Conservation (phyloP, 2,329 filamentous ascomycete species). For the Xylariaceae sp. region DNA sequence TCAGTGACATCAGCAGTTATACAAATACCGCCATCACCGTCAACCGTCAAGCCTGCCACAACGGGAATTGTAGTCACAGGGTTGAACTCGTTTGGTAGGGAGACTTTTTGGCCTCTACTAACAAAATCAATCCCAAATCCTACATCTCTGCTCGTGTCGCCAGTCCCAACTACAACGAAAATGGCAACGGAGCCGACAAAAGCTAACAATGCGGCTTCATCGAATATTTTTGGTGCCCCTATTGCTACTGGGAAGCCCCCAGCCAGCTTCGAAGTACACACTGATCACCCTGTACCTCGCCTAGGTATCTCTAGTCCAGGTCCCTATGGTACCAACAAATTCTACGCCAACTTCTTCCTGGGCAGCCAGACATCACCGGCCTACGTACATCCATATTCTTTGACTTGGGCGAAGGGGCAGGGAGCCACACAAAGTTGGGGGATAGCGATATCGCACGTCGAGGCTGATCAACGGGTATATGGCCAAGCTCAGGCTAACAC, state of each 20-base stretch:
- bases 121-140: conserved; percentile 35
- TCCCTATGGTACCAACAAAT: conserved; percentile 72
- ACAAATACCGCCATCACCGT: conserved; percentile 32
- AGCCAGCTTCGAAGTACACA: conserved; percentile 40
- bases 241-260: conserved; percentile 52
- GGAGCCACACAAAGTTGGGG: conserved; percentile 68
- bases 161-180: conserved; percentile 7
- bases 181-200: conserved; percentile 23
- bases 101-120: conserved; percentile 24
- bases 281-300: conserved; percentile 57
- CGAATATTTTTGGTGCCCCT: conserved; percentile 54
- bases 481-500: conserved; percentile 54
- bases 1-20: conserved; percentile 28
- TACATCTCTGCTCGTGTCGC: conserved; percentile 31
- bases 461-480: conserved; percentile 62
- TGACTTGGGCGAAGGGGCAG: conserved; percentile 63
- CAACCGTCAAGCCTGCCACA: conserved; percentile 27
- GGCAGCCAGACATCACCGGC: conserved; percentile 64
- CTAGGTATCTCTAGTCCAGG: conserved; percentile 43
- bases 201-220: conserved; percentile 19
- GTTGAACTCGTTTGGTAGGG: conserved; percentile 27
- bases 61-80: conserved; percentile 32
- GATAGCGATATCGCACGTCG: conserved; percentile 70
- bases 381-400: conserved; percentile 72
- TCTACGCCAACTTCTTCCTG: conserved; percentile 77